Base-by-base conservation (phyloP, 2,329 filamentous ascomycete species). In the Remersonia thermophila region DNA sequence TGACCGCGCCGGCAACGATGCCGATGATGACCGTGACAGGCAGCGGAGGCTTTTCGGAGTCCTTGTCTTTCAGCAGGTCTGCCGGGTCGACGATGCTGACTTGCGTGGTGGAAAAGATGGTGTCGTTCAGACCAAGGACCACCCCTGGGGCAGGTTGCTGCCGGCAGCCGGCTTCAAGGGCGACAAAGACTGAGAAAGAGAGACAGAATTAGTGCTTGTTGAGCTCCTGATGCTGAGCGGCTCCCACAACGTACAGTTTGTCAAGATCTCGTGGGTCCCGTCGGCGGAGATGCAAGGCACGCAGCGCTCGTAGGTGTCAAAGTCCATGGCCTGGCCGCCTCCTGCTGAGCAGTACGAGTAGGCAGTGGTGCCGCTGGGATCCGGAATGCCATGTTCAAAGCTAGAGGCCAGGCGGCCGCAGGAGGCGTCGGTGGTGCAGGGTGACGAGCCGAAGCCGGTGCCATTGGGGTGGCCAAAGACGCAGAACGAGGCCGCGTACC, bases 401-500 rank as follows among this genome's bases (percentile, higher is more conserved):
- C n/a, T n/a, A n/a, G n/a, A n/a, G 61, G 56, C 9, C 43, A 74
- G 54, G 2, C 50, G 50, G 0, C 68, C 69, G 40, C 70, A 74
- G 2, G 69, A 67, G 3, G 59, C 62, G 6, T 60, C 61, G 0
- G 67, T 72, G 27, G 61, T 58, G 51, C 70, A 74, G 1, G 69
- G 69, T 10, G 57, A 63, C 1, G 63, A 63, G 7, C 55, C 58
- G 8, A 63, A 50, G 13, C 51, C 56, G 0, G 62, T 61, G 29
- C 59, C 65, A 42, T 73, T 66, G 11, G 65, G 67, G 38, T 60
- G 69, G 8, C 62, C 66, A 46, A 71, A 68, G 32, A 73, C 46
- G 48, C 70, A 74, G 41, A 65, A 65, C 37, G 66, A 60, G 30
- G 72, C 58, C 10, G 63, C 57, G 48, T 69, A 73, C 42, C 69